phyloP scores from a whole-genome alignment of 1,284 basidiomycete species.

The Fomitopsis pinicola region DNA sequence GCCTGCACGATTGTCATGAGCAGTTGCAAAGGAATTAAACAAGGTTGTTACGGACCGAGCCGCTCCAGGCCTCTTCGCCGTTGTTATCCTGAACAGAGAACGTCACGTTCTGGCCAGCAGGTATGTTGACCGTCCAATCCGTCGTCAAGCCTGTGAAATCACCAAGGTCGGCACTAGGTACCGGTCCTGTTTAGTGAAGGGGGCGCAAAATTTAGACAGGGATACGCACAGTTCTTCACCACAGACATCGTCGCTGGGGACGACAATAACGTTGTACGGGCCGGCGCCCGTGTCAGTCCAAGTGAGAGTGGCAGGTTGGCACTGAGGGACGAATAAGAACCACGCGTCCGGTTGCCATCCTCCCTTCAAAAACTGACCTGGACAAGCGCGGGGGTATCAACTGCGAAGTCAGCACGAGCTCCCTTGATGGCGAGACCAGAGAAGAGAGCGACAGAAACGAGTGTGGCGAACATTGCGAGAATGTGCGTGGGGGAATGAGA shows the following conservation, averaged over 20 bases:
- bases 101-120: constrained; percentile 45
- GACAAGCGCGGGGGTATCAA: constrained; percentile 46
- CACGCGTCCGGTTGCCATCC: background rate
- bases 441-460: constrained; percentile 70
- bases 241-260: constrained; percentile 49
- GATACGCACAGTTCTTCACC: constrained; percentile 48
- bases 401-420: constrained; percentile 48
- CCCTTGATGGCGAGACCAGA: constrained; percentile 46
- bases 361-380: constrained; percentile 41
- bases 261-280: constrained; percentile 61
- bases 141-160: constrained; percentile 42
- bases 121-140: constrained; percentile 44
- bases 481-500: constrained; percentile 14
- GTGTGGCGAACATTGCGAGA: constrained; percentile 65
- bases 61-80: constrained; percentile 63
- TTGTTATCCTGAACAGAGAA: constrained; percentile 52
- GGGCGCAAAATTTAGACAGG: background rate
- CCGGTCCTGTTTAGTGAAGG: background rate
- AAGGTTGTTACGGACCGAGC: constrained; percentile 36
- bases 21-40: background rate
- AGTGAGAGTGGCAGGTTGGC: constrained; percentile 43
- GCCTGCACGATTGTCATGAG: constrained; percentile 35
- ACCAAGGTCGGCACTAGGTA: constrained; percentile 51
- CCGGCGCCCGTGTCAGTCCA: constrained; percentile 44
- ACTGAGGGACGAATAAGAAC: constrained; percentile 36